These are phyloP conservation scores for Pezicula neosporulosa DNA, from an alignment of 2,329 filamentous ascomycete species.

Conservation along the genomic window DNA sequence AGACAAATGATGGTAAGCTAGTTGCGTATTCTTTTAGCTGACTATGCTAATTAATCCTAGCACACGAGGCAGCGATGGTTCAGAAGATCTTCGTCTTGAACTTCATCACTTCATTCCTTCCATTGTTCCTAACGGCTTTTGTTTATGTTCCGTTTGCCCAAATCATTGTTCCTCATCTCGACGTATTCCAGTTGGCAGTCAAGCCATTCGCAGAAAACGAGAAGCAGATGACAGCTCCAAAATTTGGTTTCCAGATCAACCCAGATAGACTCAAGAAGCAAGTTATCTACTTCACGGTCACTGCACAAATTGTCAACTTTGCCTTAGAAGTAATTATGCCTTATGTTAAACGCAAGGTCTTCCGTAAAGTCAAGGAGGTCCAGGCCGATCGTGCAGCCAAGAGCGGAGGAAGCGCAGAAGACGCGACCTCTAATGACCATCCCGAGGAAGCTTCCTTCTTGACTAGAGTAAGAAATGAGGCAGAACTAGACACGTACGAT, in stretches of 20 bases:
- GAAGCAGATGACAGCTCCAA: slow-evolving; percentile 58
- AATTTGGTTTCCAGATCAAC: slow-evolving; percentile 73
- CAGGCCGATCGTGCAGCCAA: slow-evolving; percentile 58
- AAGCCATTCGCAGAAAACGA: slow-evolving; percentile 73
- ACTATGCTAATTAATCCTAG: slow-evolving; percentile 33
- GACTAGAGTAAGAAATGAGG: slow-evolving; percentile 75
- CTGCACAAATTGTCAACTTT: slow-evolving; percentile 86
- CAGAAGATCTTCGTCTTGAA: slow-evolving; percentile 95
- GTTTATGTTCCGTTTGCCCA: slow-evolving; percentile 91
- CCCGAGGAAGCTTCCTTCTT: slow-evolving; percentile 81
- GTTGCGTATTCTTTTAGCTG: background rate
- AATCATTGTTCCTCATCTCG: slow-evolving; percentile 78
- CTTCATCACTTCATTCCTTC: slow-evolving; percentile 93
- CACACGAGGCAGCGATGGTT: slow-evolving; percentile 78
- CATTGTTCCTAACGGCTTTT: slow-evolving; percentile 89
- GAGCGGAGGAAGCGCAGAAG: slow-evolving; percentile 35
- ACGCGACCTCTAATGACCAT: slow-evolving; percentile 56
- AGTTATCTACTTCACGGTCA: slow-evolving; percentile 94
- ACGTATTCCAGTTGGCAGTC: slow-evolving; percentile 74
- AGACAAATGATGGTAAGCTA: slow-evolving; percentile 66
- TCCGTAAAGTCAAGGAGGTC: slow-evolving; percentile 75
- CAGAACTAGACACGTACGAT: slow-evolving; percentile 79
- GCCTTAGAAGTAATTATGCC: slow-evolving; percentile 82
- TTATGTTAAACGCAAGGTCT: slow-evolving; percentile 74
- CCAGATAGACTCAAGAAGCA: slow-evolving; percentile 80